These are phyloP conservation scores for Mycena chlorophos DNA, from an alignment of 768 basidiomycete species.

Conservation along the genomic window DNA sequence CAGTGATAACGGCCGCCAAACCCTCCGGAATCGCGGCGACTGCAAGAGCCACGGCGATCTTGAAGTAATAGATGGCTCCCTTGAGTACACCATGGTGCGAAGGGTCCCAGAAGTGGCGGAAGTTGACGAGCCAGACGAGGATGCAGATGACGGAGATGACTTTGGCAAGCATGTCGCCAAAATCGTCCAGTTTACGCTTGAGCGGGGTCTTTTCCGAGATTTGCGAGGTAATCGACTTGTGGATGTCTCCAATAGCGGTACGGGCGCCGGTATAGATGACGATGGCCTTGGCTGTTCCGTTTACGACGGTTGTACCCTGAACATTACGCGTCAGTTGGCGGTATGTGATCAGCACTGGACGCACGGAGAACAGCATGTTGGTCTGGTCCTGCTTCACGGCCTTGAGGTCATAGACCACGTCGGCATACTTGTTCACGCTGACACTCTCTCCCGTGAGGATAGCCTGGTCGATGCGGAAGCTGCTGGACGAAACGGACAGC, in stretches of 20 bases:
- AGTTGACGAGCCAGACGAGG: constrained; percentile 97
- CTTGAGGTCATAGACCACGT: constrained; percentile 63
- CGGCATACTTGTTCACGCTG: constrained; percentile 80
- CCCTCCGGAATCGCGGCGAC: constrained; percentile 99
- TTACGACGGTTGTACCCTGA: constrained; percentile 94
- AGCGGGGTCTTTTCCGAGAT: constrained; percentile 95
- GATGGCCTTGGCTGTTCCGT: constrained; percentile 83
- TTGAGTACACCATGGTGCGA: constrained; percentile 87
- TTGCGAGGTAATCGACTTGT: constrained; percentile 91
- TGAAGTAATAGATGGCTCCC: constrained; percentile 98
- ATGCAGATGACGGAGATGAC: constrained; percentile 97
- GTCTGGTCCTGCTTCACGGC: constrained; percentile 99
- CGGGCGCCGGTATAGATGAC: constrained; percentile 83
- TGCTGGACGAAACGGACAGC: constrained; percentile 86
- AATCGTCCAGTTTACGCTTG: constrained; percentile 97
- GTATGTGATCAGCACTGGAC: constrained; percentile 25
- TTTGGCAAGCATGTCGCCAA: constrained; percentile 95
- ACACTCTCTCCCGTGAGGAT: constrained; percentile 93
- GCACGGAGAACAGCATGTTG: constrained; percentile 91
- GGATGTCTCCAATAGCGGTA: constrained; percentile 96
- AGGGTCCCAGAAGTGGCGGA: constrained; percentile 95
- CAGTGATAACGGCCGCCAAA: constrained; percentile 96
- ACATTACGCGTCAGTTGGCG: not conserved
- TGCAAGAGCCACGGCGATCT: constrained; percentile 98
- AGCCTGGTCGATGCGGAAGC: constrained; percentile 94